These are phyloP conservation scores for Lophiostoma macrostomum DNA, from an alignment of 495 filamentous ascomycete genomes.

Conservation along the genomic window DNA sequence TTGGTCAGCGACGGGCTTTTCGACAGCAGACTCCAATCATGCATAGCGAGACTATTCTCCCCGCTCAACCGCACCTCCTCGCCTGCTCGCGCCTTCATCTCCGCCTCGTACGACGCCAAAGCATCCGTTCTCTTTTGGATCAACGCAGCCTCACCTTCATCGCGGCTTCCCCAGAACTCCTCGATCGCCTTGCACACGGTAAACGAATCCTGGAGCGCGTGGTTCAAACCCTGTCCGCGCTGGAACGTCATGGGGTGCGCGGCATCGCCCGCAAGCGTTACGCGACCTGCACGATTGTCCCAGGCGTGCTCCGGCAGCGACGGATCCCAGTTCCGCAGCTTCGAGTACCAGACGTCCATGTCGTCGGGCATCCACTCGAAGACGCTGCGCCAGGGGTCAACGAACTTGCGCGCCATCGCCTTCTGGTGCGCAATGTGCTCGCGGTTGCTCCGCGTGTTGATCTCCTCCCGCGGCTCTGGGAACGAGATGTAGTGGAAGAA, in stretches of 20 bases:
- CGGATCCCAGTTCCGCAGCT: slow-evolving; percentile 29
- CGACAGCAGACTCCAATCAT: too few species aligned
- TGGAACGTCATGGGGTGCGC: slow-evolving; percentile 27
- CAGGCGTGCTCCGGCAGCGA: slow-evolving; percentile 6
- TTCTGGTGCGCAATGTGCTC: neutral
- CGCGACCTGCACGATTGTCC: slow-evolving; percentile 13
- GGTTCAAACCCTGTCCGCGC: slow-evolving; percentile 24
- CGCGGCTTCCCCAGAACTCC: neutral
- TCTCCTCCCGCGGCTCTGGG: neutral
- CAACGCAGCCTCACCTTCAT: too few species aligned
- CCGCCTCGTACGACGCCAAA: too few species aligned
- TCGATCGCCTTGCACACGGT: neutral
- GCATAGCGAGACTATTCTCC: too few species aligned
- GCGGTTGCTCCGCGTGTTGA: neutral
- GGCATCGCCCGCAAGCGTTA: slow-evolving; percentile 24
- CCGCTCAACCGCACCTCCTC: too few species aligned
- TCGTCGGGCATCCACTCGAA: neutral
- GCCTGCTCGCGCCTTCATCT: too few species aligned
- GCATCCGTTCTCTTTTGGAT: too few species aligned
- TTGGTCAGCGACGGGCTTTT: too few species aligned
- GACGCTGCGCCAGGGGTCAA: neutral
- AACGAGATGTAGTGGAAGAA: neutral
- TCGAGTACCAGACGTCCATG: neutral
- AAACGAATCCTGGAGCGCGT: slow-evolving; percentile 24
- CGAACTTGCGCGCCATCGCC: neutral